A percentile compares a stretch with the other conserved stretches of the same genome.
Evolutionary conservation across 2,329 filamentous ascomycete species (phyloP).

Genomic region (Grosmannia serpens): DNA sequence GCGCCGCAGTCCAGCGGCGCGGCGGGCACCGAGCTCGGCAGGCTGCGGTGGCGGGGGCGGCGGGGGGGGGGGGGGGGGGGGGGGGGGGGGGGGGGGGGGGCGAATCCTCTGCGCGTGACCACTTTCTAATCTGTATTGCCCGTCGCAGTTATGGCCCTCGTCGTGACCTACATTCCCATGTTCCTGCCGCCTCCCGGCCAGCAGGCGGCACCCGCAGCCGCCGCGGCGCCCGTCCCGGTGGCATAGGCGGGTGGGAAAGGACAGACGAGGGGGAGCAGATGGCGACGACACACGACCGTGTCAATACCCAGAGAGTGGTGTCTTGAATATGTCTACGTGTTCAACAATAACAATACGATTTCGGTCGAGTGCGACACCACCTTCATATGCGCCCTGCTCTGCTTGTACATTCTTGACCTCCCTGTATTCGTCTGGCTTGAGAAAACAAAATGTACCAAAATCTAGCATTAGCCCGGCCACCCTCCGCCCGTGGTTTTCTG

Average conservation of each 20-base stretch:
- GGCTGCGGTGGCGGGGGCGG: no score
- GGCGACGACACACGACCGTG: neutral
- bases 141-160: slow-evolving; percentile 22
- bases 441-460: neutral
- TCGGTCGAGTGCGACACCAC: neutral
- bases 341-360: neutral
- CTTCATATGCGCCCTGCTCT: no score
- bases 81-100: no score
- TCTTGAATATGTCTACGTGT: neutral
- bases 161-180: slow-evolving; percentile 25
- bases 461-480: neutral
- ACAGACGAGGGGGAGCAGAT: neutral
- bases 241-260: neutral
- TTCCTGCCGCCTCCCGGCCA: slow-evolving; percentile 21
- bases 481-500: neutral
- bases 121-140: neutral
- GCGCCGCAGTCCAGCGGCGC: no score
- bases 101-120: no score
- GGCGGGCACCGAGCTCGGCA: no score
- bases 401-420: neutral
- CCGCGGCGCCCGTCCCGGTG: slow-evolving; percentile 16
- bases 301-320: neutral
- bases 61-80: no score
- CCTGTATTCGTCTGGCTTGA: neutral
- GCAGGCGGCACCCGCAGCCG: slow-evolving; percentile 15